phyloP scores from a whole-genome alignment of 2,329 filamentous ascomycete genomes.

The Calonectria henricotiae region DNA sequence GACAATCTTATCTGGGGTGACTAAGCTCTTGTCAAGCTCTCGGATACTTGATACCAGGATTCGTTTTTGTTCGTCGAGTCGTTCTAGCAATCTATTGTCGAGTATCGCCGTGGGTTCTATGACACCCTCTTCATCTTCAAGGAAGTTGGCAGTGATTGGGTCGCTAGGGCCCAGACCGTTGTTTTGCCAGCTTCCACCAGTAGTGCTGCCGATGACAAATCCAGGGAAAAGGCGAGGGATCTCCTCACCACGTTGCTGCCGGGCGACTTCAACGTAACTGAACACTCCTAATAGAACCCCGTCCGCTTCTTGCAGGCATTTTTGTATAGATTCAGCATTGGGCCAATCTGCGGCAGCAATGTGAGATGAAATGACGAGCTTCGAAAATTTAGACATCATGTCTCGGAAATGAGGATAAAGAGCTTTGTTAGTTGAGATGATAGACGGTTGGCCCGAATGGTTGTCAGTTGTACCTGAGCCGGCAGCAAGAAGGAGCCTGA shows the following conservation, averaged over 20 bases:
- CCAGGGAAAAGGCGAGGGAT: slow-evolving; percentile 95
- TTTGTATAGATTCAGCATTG: slow-evolving; percentile 92
- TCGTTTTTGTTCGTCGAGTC: slow-evolving; percentile 88
- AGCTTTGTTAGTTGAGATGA: slow-evolving; percentile 98
- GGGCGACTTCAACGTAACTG: slow-evolving; percentile 95
- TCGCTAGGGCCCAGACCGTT: slow-evolving; percentile 78
- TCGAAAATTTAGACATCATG: slow-evolving; percentile 99
- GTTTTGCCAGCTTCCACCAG: slow-evolving; percentile 91
- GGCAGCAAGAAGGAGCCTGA: slow-evolving; percentile 92
- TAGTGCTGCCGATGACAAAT: slow-evolving; percentile 88
- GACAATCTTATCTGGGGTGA: slow-evolving; percentile 85
- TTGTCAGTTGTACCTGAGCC: slow-evolving; percentile 98
- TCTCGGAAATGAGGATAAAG: slow-evolving; percentile 97
- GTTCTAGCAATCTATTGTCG: slow-evolving; percentile 84
- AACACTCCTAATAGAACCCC: slow-evolving; percentile 95
- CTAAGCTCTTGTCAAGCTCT: slow-evolving; percentile 87
- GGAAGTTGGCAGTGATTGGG: slow-evolving; percentile 85
- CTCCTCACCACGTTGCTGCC: slow-evolving; percentile 92
- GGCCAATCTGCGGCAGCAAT: slow-evolving; percentile 98
- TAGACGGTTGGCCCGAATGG: slow-evolving; percentile 98
- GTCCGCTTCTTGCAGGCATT: slow-evolving; percentile 97
- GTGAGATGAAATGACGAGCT: slow-evolving; percentile 96
- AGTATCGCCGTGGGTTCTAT: slow-evolving; percentile 82
- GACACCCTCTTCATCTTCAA: slow-evolving; percentile 84
- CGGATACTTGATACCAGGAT: slow-evolving; percentile 89